These are phyloP conservation scores for Iberis amara DNA, from an alignment of 441 rosid genomes.

Conservation along the genomic window DNA sequence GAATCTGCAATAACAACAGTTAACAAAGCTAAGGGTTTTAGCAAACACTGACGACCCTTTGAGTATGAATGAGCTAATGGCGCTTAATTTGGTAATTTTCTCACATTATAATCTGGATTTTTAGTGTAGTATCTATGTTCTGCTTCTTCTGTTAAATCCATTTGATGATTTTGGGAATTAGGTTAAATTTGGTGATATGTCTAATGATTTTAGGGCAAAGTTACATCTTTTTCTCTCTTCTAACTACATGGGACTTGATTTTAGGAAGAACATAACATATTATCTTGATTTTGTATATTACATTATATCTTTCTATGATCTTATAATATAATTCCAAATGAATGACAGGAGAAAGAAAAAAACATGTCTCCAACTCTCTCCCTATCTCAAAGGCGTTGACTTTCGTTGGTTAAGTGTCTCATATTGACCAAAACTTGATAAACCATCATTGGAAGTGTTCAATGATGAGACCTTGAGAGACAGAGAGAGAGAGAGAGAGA, in stretches of 20 bases:
- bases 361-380: too few relatives aligned
- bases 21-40: too few relatives aligned
- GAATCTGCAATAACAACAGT: too few relatives aligned
- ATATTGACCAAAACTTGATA: slow-evolving; percentile 15
- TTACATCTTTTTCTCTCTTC: neutral
- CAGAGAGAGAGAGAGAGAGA: slow-evolving; percentile 1
- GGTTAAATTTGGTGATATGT: neutral
- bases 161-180: slow-evolving; percentile 1
- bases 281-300: too few relatives aligned
- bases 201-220: neutral
- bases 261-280: too few relatives aligned
- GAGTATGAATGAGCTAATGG: too few relatives aligned
- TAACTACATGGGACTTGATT: too few relatives aligned
- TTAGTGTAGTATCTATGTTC: neutral
- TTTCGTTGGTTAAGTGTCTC: slow-evolving; percentile 24
- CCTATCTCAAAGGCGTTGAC: slow-evolving; percentile 21
- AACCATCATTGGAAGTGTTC: slow-evolving; percentile 26
- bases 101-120: neutral
- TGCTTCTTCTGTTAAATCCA: neutral
- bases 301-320: too few relatives aligned
- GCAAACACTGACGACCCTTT: too few relatives aligned
- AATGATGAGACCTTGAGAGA: slow-evolving; percentile 23
- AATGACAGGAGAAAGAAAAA: too few relatives aligned
- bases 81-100: too few relatives aligned
- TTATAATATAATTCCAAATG: too few relatives aligned